A percentile compares a stretch with the other conserved stretches of the same genome.
Conservation (phyloP, 257 asterid genomes). For the Nyctanthes arbortristis region DNA sequence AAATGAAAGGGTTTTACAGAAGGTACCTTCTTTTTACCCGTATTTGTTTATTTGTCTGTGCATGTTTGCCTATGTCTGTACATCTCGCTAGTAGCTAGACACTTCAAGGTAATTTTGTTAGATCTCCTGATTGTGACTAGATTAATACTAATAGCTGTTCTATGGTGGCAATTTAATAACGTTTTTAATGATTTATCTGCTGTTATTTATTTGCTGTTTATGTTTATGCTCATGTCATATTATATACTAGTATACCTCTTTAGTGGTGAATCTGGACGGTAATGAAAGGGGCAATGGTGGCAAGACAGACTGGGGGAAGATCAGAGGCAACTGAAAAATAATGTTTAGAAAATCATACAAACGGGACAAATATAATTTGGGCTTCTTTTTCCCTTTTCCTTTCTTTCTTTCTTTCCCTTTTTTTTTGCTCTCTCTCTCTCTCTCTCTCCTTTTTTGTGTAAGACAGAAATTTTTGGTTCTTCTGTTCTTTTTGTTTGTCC, state of each 20-base stretch:
- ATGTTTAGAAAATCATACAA: no score
- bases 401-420: no score
- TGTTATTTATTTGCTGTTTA: background rate
- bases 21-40: constrained; percentile 52
- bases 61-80: constrained; percentile 8
- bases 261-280: no score
- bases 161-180: background rate
- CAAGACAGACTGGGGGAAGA: no score
- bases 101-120: background rate
- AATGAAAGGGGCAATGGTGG: no score
- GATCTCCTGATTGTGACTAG: constrained; percentile 6
- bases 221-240: background rate
- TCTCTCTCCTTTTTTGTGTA: no score
- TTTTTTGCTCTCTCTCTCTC: background rate
- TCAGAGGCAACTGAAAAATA: no score
- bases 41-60: no score
- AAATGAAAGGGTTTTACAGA: constrained; percentile 96
- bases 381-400: no score
- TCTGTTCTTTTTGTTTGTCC: constrained; percentile 29
- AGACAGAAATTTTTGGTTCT: constrained; percentile 3
- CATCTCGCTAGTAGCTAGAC: no score
- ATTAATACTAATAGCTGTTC: background rate
- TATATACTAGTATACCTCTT: background rate
- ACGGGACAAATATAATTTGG: no score
- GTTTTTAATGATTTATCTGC: background rate